These are phyloP conservation scores for Coemansia sp. DNA, from an alignment of 192 early-diverging fungal genomes.

Conservation along the genomic window DNA sequence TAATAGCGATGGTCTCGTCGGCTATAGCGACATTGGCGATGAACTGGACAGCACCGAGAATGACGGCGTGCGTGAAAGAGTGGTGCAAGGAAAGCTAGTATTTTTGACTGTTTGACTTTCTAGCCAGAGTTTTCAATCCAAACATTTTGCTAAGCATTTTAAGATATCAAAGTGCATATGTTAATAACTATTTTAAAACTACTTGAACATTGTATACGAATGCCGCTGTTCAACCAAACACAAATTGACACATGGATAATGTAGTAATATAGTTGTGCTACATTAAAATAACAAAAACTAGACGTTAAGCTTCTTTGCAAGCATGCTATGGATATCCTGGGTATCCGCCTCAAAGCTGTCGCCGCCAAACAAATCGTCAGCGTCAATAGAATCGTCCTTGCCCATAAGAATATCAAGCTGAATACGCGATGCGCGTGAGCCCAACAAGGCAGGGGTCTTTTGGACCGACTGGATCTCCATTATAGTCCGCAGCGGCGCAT, in stretches of 20 bases:
- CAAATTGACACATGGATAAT: not conserved
- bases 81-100: not conserved
- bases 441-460: slow-evolving; percentile 22
- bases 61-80: not conserved
- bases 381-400: slow-evolving; percentile 85
- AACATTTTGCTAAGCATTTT: not conserved
- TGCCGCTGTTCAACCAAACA: not conserved
- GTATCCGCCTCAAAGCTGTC: slow-evolving; percentile 26
- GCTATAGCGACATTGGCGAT: not conserved
- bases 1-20: not conserved
- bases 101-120: not conserved
- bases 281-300: not conserved
- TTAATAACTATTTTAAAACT: not conserved
- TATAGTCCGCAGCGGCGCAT: slow-evolving; percentile 89
- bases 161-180: not conserved
- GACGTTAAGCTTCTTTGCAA: slow-evolving; percentile 23
- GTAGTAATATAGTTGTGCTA: not conserved
- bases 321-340: slow-evolving; percentile 27
- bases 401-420: slow-evolving; percentile 85
- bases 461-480: slow-evolving; percentile 79
- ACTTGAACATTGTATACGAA: not conserved
- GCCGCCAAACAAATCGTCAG: slow-evolving; percentile 88
- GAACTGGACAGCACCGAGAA: not conserved
- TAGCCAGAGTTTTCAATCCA: not conserved
- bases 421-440: slow-evolving; percentile 46